These are phyloP conservation scores for Hyaloscypha variabilis DNA, from an alignment of 495 filamentous ascomycete species.

Conservation along the genomic window DNA sequence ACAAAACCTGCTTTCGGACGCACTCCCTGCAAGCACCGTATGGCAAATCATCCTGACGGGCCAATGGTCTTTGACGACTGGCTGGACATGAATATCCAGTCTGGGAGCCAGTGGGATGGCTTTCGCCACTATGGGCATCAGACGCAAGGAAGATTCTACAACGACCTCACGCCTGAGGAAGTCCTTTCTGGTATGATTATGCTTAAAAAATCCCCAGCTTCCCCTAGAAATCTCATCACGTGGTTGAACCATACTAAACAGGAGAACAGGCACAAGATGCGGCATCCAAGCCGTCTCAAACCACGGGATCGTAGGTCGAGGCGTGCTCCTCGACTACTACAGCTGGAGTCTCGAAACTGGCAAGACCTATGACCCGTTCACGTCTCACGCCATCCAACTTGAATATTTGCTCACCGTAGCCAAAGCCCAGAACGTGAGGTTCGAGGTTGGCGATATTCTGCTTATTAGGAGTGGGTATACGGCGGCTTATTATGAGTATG, in stretches of 20 bases:
- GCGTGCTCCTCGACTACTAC: background rate
- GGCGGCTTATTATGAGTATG: background rate
- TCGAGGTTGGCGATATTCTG: background rate
- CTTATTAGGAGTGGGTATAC: background rate
- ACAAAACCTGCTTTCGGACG: background rate
- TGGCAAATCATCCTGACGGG: background rate
- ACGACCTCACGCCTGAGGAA: background rate
- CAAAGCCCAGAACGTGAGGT: background rate
- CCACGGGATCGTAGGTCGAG: background rate
- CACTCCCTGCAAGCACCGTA: background rate
- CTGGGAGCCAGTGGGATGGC: constrained; percentile 57
- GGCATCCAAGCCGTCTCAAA: background rate
- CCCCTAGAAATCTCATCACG: no score
- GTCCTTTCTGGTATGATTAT: no score
- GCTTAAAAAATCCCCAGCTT: no score
- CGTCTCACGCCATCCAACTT: background rate
- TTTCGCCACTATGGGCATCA: constrained; percentile 40
- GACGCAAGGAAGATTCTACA: constrained; percentile 33
- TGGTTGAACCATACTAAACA: no score
- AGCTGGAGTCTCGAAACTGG: background rate
- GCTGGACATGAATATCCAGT: constrained; percentile 46
- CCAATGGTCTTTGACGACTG: background rate
- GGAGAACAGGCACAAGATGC: no score
- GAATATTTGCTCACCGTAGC: background rate
- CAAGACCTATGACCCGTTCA: background rate